Evolutionary conservation across 108 stramenopile species (phyloP).

Genomic region (Stephanodiscus minutulus): DNA sequence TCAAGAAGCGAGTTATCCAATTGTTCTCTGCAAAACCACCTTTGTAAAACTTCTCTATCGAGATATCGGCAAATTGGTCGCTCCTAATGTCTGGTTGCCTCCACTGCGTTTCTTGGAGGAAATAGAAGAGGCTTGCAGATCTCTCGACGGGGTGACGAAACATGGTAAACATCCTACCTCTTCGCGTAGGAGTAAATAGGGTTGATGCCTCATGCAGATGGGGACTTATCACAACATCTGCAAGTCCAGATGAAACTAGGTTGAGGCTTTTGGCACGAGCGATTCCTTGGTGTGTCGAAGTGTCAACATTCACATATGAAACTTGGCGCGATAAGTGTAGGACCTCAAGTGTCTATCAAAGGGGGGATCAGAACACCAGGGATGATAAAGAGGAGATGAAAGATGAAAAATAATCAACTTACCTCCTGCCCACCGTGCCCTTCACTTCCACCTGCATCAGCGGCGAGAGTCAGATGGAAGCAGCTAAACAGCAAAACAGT

Average conservation of each 20-base stretch:
- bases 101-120: constrained; percentile 37
- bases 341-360: constrained; percentile 29
- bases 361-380: not conserved
- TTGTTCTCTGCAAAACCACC: constrained; percentile 35
- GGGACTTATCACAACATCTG: constrained; percentile 49
- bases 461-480: constrained; percentile 45
- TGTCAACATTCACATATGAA: constrained; percentile 53
- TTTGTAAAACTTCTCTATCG: constrained; percentile 38
- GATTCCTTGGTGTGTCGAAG: constrained; percentile 41
- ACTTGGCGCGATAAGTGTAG: constrained; percentile 33
- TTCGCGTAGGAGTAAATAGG: constrained; percentile 28
- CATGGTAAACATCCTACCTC: constrained; percentile 41
- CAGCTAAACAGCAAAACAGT: constrained; percentile 19
- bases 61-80: constrained; percentile 46
- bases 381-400: not conserved
- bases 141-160: constrained; percentile 54
- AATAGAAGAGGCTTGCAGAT: constrained; percentile 49
- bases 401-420: not conserved
- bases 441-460: constrained; percentile 44
- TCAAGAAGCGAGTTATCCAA: constrained; percentile 49
- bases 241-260: constrained; percentile 34
- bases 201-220: constrained; percentile 38
- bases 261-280: constrained; percentile 40
- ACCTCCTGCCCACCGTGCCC: constrained; percentile 26
- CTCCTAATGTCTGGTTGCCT: constrained; percentile 16